A percentile compares a stretch with the other conserved stretches of the same genome.
Evolutionary conservation across 306 rosid species (phyloP).

Genomic region (Quercus berberidifolia): DNA sequence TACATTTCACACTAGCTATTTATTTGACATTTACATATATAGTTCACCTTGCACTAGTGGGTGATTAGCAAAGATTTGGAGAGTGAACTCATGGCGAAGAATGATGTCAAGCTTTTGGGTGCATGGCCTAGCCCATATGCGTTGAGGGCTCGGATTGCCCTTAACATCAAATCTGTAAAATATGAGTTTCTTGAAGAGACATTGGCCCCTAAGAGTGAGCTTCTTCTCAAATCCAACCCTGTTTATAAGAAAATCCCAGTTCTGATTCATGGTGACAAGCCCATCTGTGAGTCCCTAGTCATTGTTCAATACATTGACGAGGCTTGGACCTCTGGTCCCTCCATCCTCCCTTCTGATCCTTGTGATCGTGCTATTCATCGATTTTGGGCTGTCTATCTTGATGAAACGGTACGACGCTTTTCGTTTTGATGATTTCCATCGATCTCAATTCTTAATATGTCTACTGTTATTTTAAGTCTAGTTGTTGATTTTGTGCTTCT

Average conservation of each 20-base stretch:
- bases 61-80: no score
- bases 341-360: constrained; percentile 55
- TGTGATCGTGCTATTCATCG: constrained; percentile 50
- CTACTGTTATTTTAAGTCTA: no score
- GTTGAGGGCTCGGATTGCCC: constrained; percentile 38
- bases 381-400: constrained; percentile 56
- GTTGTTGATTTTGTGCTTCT: neutral
- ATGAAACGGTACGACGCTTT: constrained; percentile 37
- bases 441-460: no score
- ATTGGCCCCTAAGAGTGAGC: constrained; percentile 35
- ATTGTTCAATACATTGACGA: constrained; percentile 55
- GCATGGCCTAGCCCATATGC: constrained; percentile 50
- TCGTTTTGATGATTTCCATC: neutral
- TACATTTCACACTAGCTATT: no score
- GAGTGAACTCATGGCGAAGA: constrained; percentile 22
- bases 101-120: constrained; percentile 49
- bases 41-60: no score
- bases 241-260: constrained; percentile 56
- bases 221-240: constrained; percentile 57
- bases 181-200: constrained; percentile 41
- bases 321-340: constrained; percentile 31
- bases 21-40: no score
- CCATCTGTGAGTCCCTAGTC: constrained; percentile 52
- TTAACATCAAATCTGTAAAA: constrained; percentile 39
- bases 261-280: constrained; percentile 44